A percentile compares a stretch with the other conserved stretches of the same genome.
Conservation (phyloP, 305 asterid species). For the Stenogyne calaminthoides region DNA sequence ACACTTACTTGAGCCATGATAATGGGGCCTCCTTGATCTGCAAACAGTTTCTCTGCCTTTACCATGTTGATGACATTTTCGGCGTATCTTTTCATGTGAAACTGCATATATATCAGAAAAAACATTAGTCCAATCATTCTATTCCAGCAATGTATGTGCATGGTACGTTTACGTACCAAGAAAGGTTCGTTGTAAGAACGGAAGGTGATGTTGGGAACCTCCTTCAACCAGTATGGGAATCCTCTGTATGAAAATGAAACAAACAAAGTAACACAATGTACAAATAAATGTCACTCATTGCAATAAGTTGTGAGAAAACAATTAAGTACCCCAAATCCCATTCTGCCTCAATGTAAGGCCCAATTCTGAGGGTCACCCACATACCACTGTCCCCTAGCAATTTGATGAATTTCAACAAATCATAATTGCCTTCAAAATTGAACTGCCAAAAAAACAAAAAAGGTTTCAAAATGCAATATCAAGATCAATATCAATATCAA, state of each 20-base stretch:
- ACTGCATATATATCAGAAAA: slow-evolving; percentile 32
- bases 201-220: slow-evolving; percentile 70
- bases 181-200: slow-evolving; percentile 82
- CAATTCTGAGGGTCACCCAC: slow-evolving; percentile 83
- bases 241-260: slow-evolving; percentile 49
- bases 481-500: too few relatives aligned
- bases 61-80: slow-evolving; percentile 52
- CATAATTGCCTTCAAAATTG: slow-evolving; percentile 69
- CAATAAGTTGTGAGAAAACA: not conserved
- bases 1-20: slow-evolving; percentile 64
- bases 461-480: not conserved
- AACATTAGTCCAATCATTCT: not conserved
- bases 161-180: slow-evolving; percentile 37
- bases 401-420: slow-evolving; percentile 66
- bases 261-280: not conserved
- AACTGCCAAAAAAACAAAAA: slow-evolving; percentile 39
- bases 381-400: slow-evolving; percentile 60
- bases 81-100: slow-evolving; percentile 57
- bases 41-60: slow-evolving; percentile 61
- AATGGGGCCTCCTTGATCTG: slow-evolving; percentile 87
- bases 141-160: not conserved
- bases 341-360: slow-evolving; percentile 91
- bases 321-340: slow-evolving; percentile 74
- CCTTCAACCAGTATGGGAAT: slow-evolving; percentile 86
- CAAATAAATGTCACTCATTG: not conserved